Evolutionary conservation across 2,329 filamentous ascomycete genomes (phyloP), one percentile per base, ranked within the genome.

Genomic region (Teratosphaeria nubilosa): DNA sequence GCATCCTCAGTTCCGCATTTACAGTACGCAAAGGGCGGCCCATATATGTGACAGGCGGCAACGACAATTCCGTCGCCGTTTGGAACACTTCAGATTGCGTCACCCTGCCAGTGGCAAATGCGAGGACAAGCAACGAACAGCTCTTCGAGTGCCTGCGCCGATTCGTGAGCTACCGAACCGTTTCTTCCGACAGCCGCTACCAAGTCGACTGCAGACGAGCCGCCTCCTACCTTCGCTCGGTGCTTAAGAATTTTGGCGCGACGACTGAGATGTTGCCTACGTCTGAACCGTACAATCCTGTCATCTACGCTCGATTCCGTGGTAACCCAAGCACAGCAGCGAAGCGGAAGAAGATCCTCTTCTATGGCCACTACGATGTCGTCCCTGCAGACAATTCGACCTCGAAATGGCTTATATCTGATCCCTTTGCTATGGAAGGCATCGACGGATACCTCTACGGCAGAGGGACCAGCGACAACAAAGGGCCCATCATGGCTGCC

Each of bases 311-410:
- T 48, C 88, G 86, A 60, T 99, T 99, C 71, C 83, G 83, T 51
- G 91, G 87, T 3, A 94, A 86, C 72, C 84, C 81, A 60, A 80
- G 84, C 11, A 82, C 84, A 0, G 76, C 82, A 0, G 80, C 82
- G 27, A 78, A 83, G 27, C 82, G 89, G 20, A 96, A 94, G 75
- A 91, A 90, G 31, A 89, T 97, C 9, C 77, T 99, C 0, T 99
- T 99, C 71, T 99, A 99, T 69, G 94, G 95, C 0, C 94, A 99
- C 71, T 99, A 99, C 76, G 94, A 99, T 69, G 91, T 99, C 2
- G 94, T 99, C 3, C 83, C 91, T 0, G 94, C 94, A 0, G 90
- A 96, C 64, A 86, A 87, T 41, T 88, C 88, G 62, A 85, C 86
- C 58, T 82, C 83, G 41, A 92, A 90, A 64, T 99, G 94, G 94